Evolutionary conservation across 768 basidiomycete genomes (phyloP).

Genomic region (Trichaptum fuscoviolaceum): DNA sequence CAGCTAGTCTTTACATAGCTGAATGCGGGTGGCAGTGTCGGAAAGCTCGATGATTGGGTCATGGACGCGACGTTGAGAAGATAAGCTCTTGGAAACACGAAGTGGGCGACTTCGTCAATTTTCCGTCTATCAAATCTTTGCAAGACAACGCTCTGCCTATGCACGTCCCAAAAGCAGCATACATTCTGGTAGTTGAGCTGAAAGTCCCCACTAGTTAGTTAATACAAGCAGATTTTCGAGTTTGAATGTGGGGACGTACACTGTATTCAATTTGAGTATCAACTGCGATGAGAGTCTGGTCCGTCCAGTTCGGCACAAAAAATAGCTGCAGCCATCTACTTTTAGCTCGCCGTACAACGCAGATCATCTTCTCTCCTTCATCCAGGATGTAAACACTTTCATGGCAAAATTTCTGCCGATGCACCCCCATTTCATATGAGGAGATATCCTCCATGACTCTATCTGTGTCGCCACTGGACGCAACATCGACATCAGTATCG

Average conservation of each 20-base stretch:
- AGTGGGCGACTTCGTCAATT: neutral
- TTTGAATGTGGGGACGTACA: neutral
- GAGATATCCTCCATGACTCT: neutral
- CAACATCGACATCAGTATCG: neutral
- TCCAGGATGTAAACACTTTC: neutral
- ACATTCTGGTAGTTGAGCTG: neutral
- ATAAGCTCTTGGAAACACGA: neutral
- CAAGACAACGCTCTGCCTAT: neutral
- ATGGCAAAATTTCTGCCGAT: neutral
- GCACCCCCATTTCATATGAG: neutral
- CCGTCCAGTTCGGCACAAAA: neutral
- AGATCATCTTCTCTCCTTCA: neutral
- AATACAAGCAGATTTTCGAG: neutral
- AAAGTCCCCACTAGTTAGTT: neutral
- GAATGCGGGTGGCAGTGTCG: neutral
- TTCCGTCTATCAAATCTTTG: neutral
- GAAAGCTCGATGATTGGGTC: neutral
- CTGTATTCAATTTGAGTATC: neutral
- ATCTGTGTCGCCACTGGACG: neutral
- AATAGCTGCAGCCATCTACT: neutral
- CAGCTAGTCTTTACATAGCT: neutral
- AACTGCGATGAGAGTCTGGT: neutral
- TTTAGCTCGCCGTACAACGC: neutral
- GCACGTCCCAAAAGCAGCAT: neutral
- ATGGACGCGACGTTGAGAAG: neutral